These are phyloP conservation scores for Phanerochaete sordida DNA, from an alignment of 768 basidiomycete species.

Conservation along the genomic window DNA sequence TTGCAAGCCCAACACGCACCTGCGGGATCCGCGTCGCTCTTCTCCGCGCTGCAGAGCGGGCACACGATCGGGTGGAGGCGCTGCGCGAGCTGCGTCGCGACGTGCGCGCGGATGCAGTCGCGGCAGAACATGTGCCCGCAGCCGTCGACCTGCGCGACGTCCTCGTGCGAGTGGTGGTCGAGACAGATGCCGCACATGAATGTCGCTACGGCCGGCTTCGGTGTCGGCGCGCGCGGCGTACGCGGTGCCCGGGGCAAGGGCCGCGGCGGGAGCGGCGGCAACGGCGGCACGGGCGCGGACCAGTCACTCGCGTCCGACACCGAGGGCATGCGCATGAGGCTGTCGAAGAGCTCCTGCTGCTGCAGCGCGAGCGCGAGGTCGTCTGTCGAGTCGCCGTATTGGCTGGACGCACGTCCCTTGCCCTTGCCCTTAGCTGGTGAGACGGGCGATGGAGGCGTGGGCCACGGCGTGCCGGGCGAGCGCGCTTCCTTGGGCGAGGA, in stretches of 20 bases:
- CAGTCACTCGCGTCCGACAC: too few species aligned
- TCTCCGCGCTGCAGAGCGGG: constrained; percentile 46
- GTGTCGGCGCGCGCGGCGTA: too few species aligned
- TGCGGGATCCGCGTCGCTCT: constrained; percentile 20
- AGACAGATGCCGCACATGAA: constrained; percentile 57
- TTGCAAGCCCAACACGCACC: constrained; percentile 23
- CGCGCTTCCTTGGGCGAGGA: too few species aligned
- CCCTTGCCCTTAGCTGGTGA: neutral
- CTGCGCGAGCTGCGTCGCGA: constrained; percentile 45
- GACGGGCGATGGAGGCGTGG: too few species aligned
- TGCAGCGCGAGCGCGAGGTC: constrained; percentile 23
- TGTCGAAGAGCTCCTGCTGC: constrained; percentile 37
- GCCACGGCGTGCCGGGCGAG: too few species aligned
- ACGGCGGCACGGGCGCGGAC: too few species aligned
- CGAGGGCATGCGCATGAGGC: too few species aligned
- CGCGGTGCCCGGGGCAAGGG: too few species aligned
- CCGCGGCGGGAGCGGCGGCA: too few species aligned
- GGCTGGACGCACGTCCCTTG: neutral
- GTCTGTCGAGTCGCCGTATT: neutral
- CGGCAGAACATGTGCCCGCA: constrained; percentile 57
- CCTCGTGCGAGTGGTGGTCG: constrained; percentile 43
- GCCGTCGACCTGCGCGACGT: constrained; percentile 34
- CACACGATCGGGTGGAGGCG: constrained; percentile 59
- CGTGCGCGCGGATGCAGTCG: constrained; percentile 42
- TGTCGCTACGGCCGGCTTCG: neutral